phyloP scores from a whole-genome alignment of 495 filamentous ascomycete genomes.

The Chaetomidium leptoderma region DNA sequence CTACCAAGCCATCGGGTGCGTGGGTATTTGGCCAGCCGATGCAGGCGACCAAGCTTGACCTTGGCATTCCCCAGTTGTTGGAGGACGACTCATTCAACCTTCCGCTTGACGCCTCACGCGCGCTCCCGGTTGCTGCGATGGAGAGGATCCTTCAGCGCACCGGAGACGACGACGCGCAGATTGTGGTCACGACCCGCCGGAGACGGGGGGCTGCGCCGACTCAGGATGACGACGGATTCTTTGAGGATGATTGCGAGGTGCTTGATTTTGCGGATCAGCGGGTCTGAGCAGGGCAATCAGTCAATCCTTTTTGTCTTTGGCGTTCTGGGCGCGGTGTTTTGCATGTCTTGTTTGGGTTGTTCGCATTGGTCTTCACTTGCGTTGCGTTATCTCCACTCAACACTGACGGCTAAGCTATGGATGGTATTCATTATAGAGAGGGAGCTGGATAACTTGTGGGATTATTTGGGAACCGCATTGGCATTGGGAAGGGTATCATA shows the following conservation, averaged over 20 bases:
- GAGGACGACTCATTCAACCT: slow-evolving; percentile 56
- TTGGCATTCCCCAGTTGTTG: slow-evolving; percentile 45
- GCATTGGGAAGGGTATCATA: slow-evolving; percentile 5
- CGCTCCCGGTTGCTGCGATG: slow-evolving; percentile 53
- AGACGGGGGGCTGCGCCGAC: slow-evolving; percentile 51
- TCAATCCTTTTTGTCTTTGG: neutral
- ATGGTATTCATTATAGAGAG: neutral
- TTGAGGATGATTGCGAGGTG: slow-evolving; percentile 91
- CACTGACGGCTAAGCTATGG: neutral
- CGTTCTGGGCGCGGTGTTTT: neutral
- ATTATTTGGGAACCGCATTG: neutral
- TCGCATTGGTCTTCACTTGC: slow-evolving; percentile 11
- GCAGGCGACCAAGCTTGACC: slow-evolving; percentile 56
- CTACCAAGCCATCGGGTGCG: slow-evolving; percentile 18
- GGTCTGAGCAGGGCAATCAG: slow-evolving; percentile 45
- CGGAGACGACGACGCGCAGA: slow-evolving; percentile 66
- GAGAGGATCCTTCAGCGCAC: slow-evolving; percentile 54
- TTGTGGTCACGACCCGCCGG: slow-evolving; percentile 75
- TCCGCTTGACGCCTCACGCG: slow-evolving; percentile 45
- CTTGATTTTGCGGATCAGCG: slow-evolving; percentile 85
- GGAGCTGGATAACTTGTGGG: slow-evolving; percentile 4
- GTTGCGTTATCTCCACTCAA: neutral
- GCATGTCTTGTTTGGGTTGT: neutral
- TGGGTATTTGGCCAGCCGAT: slow-evolving; percentile 74
- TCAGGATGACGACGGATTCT: slow-evolving; percentile 73